Evolutionary conservation across 352 stramenopile genomes (phyloP), one percentile per base, ranked within the genome.

Genomic region (Pythium rhizo-oryzae): DNA sequence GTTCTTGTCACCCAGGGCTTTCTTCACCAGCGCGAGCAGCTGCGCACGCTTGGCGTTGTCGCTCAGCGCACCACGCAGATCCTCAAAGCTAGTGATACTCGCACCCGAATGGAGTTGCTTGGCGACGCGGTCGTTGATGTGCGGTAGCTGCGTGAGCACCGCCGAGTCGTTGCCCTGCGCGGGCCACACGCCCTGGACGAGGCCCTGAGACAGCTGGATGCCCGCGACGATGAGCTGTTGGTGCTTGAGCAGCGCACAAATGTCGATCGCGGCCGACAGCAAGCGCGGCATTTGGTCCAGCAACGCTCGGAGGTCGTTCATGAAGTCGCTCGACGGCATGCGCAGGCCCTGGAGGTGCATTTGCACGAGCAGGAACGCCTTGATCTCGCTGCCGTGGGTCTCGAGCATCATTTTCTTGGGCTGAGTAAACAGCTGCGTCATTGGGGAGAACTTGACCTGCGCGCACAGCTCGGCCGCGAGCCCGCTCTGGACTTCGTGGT

Each of bases 251-350:
- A 79, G 30, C 6, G 86, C 90, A 9, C 84, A 88, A 33, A 98
- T 85, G 54, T 98, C 93, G 44, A 98, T 90, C 24, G 93, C 78
- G 2, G 97, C 97, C 49, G 96, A 96, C 8, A 99, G 74, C 33
- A 99, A 71, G 41, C 98, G 93, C 23, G 96, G 87, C 19, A 98
- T 64, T 61, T 99, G 97, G 62, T 99, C 98, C 47, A 99, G 75
- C 30, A 99, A 84, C 58, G 85, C 93, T n/a, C 93, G 94, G 23
- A 98, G 93, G 72, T 99, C 98, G 65, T 99, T 99, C 21, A 91
- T 84, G 72, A 99, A 99, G 75, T 99, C 98, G 62, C 88, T 98
- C 21, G 99, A 99, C 2, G 98, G 98, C 69, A 99, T 84, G 18
- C 89, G 84, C 39, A 93, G 76, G 15, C 90, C 87, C 68, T 93